Evolutionary conservation across 306 rosid species (phyloP), one percentile per base, ranked within the genome.

Genomic region (Abrus pulchellus): DNA sequence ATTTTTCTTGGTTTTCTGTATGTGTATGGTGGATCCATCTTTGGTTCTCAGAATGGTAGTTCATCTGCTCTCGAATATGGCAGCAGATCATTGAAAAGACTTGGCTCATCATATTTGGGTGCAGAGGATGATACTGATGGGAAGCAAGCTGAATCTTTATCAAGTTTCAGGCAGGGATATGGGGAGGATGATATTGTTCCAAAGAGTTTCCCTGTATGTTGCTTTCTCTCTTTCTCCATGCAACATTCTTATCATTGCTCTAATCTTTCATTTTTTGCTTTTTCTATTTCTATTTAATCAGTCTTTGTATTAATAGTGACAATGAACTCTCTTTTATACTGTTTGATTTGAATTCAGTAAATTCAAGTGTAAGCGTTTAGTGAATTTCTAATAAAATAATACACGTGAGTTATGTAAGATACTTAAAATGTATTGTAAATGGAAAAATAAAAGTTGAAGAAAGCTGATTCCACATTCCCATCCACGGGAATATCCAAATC

Each of bases 151-250:
- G 89, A 90, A 38, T 87, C 94, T 87, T 89, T 88, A 30, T 85
- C 89, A 12, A 86, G 79, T 74, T 80, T 74, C 72, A 90, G 76
- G 65, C 88, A 53, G 86, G 91, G 88, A 75, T 93, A 92, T 38
- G 89, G 53, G 29, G 94, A 82, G 27, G 87, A 86, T 50, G 83
- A 79, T 64, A n/a, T 87, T 6, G 60, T 76, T 38, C 89, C 92
- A 1, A 95, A 90, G 85, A 95, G 93, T 88, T 90, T 88, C 80
- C 98, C 94, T 47, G 99, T 95, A 89, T 86, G 97, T 89, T 73
- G 56, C 66, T 14, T 30, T 41, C 60, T 33, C 83, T 33, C 80
- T 33, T 55, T 63, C 63, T 71, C 30, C 55, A 10, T 34, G 40
- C 48, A 9, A 40, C 78, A 83, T 72, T 40, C 78, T 65, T 41